Evolutionary conservation across 805 yeast species (phyloP).

Genomic region (Metschnikowia lachancei): DNA sequence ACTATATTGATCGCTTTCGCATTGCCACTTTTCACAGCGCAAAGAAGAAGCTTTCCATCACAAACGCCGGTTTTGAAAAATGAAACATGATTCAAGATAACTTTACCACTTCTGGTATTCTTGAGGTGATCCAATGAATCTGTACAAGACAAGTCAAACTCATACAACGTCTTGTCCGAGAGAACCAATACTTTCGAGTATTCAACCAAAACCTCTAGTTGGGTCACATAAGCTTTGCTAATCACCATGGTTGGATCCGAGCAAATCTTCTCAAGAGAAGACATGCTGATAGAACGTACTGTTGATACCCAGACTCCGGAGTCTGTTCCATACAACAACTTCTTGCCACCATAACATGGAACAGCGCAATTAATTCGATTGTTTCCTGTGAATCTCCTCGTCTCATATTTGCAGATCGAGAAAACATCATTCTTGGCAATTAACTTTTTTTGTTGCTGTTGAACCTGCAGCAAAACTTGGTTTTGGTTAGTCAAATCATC

Average conservation of each 20-base stretch:
- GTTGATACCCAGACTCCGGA: slow-evolving; percentile 85
- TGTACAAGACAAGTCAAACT: slow-evolving; percentile 60
- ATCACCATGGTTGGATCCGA: slow-evolving; percentile 76
- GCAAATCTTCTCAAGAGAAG: slow-evolving; percentile 49
- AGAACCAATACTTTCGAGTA: slow-evolving; percentile 78
- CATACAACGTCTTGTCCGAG: slow-evolving; percentile 76
- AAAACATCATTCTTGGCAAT: slow-evolving; percentile 75
- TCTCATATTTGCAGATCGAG: slow-evolving; percentile 70
- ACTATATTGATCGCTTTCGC: slow-evolving; percentile 79
- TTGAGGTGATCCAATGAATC: slow-evolving; percentile 48
- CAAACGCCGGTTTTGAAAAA: slow-evolving; percentile 93
- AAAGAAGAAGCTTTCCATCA: slow-evolving; percentile 80
- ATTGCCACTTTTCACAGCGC: slow-evolving; percentile 82
- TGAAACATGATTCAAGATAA: slow-evolving; percentile 80
- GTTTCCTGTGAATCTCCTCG: slow-evolving; percentile 69
- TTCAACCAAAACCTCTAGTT: slow-evolving; percentile 88
- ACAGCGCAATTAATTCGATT: slow-evolving; percentile 86
- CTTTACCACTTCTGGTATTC: slow-evolving; percentile 65
- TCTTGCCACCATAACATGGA: slow-evolving; percentile 92
- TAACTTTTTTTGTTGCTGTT: slow-evolving; percentile 72
- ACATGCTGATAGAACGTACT: slow-evolving; percentile 51
- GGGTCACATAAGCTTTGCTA: slow-evolving; percentile 73
- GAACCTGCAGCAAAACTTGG: slow-evolving; percentile 75
- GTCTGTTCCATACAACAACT: slow-evolving; percentile 86
- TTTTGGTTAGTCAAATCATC: slow-evolving; percentile 63